A percentile compares a stretch with the other conserved stretches of the same genome.
These are phyloP conservation scores for Teratosphaeria zuluensis DNA, from an alignment of 2,329 filamentous ascomycete species.

Conservation along the genomic window DNA sequence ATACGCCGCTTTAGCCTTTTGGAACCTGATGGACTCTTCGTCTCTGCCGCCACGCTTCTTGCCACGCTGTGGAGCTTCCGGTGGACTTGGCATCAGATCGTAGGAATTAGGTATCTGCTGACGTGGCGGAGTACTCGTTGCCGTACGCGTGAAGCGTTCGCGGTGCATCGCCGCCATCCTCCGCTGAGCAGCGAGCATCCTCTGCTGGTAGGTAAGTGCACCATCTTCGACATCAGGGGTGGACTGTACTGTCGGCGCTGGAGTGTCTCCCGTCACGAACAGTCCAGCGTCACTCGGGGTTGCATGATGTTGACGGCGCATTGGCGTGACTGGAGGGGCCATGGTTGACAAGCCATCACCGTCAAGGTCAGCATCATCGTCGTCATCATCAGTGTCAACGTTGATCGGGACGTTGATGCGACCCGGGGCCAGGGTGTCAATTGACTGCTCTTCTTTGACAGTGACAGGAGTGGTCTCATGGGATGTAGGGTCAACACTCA, in stretches of 20 bases:
- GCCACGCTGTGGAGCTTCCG: background rate
- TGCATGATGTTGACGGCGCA: background rate
- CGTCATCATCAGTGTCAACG: background rate
- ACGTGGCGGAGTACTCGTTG: background rate
- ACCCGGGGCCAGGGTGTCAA: background rate
- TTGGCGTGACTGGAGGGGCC: background rate
- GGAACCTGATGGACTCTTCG: slow-evolving; percentile 1
- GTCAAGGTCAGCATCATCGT: background rate
- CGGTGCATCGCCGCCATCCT: background rate
- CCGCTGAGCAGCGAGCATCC: background rate
- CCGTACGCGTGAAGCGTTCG: background rate
- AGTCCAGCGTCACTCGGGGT: background rate
- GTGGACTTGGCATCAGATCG: background rate
- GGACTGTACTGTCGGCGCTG: background rate
- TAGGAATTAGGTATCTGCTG: background rate
- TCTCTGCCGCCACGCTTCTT: background rate
- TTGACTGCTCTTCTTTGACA: background rate
- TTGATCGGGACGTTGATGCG: background rate
- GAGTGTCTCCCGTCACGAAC: background rate
- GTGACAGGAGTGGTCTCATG: background rate
- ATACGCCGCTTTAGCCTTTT: slow-evolving; percentile 2
- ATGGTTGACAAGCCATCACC: background rate
- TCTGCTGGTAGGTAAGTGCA: background rate
- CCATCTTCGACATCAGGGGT: background rate
- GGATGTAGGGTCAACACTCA: background rate